phyloP scores from a whole-genome alignment of 148 eudicot species.

The Agrostemma githago region DNA sequence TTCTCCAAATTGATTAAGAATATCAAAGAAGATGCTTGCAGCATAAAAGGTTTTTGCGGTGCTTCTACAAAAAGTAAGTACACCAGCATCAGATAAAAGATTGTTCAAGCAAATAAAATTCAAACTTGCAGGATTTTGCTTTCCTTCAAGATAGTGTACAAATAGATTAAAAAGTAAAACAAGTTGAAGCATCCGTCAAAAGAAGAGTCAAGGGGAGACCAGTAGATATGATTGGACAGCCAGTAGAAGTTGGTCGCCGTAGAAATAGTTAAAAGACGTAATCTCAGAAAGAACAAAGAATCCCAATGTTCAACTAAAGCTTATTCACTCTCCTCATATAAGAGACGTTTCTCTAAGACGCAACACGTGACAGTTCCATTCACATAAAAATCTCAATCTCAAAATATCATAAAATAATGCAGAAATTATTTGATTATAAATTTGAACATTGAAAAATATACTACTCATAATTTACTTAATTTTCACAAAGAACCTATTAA shows the following conservation, averaged over 20 bases:
- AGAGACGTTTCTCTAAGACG: not conserved
- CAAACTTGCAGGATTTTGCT: not conserved
- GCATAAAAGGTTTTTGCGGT: conserved; percentile 98
- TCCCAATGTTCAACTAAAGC: not conserved
- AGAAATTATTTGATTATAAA: too few relatives aligned
- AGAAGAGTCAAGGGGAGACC: not conserved
- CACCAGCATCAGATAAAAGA: conserved; percentile 15
- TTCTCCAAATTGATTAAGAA: conserved; percentile 87
- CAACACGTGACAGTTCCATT: not conserved
- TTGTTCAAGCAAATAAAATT: not conserved
- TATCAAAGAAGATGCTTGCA: conserved; percentile 94
- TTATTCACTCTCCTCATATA: not conserved
- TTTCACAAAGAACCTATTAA: too few relatives aligned
- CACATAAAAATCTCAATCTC: not conserved
- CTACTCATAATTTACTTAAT: too few relatives aligned
- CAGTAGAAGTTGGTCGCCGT: not conserved
- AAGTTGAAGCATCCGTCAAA: not conserved
- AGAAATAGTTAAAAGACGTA: not conserved
- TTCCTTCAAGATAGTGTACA: not conserved
- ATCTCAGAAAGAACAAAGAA: not conserved
- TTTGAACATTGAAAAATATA: too few relatives aligned
- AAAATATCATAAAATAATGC: not conserved
- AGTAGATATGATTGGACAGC: not conserved
- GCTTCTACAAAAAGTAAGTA: conserved; percentile 42
- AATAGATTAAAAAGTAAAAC: not conserved